Evolutionary conservation across 2,329 filamentous ascomycete species (phyloP), one percentile per base, ranked within the genome.

Genomic region (Colletotrichum tabaci): DNA sequence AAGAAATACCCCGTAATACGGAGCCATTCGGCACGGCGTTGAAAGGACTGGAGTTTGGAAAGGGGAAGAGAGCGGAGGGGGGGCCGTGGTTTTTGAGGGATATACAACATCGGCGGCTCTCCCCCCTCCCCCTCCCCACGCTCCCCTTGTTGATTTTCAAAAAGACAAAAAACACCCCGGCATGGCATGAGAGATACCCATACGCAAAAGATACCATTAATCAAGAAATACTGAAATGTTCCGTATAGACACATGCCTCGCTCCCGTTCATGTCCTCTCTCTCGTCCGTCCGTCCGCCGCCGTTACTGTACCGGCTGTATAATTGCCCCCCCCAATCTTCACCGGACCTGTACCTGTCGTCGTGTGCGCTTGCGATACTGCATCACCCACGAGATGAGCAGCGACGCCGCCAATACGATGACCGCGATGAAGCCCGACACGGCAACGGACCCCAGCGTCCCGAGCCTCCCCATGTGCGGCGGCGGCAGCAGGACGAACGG

Each of bases 121-220:
- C 26, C 35, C 46, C 35, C 46, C 46, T 16, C n/a, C 13, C 13
- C 16, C 21, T 4, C 26, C 26, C 3, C 26, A 3, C 26, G 3
- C 4, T 26, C 26, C 26, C 26, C 26, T 26, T 26, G 30, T 63
- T 63, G 16, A 18, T 62, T 61, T 55, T 30, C 12, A 8, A 35
- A 47, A 56, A 26, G 42, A 21, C 9, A 38, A 61, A 26, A 49
- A 53, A 55, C 21, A 67, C 18, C 13, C 50, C 46, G 38, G 49
- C 44, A 49, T 23, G 38, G 49, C 44, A 49, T 23, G 60, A 55
- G 60, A 55, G 65, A 67, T 62, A 67, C 57, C 65, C 65, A 62
- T 8, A 13, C 40, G 49, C 57, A 10, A 16, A 49, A 67, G 65
- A 67, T 67, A 62, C 57, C 30, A 67, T 56, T 56, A 62, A 67